Base-by-base conservation (phyloP, 1,284 basidiomycete genomes). In the Flammula alnicola region DNA sequence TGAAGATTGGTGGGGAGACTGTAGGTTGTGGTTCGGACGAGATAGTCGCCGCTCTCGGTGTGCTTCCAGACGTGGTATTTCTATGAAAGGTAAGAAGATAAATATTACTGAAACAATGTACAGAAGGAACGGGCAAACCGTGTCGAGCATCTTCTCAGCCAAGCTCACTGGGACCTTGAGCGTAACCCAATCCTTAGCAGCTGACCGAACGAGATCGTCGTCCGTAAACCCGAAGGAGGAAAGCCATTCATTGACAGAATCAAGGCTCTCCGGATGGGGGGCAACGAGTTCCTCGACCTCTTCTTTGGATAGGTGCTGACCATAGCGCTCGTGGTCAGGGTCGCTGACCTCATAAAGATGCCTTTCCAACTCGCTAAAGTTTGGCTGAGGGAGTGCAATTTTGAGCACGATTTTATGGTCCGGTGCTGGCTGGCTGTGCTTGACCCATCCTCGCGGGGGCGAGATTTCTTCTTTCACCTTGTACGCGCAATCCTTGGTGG, bases 131-230 rank as follows among this genome's bases (percentile, higher is more conserved):
- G 46, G 10, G 61, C 79, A 65, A 57, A 86, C 86, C 16, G 89
- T 84, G 51, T 80, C 71, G 16, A 92, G 72, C 78, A 92, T 83
- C 56, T 78, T 69, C 65, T 91, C 88, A 0, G 81, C 87, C 27
- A 83, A 57, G 32, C 65, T 59, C 14, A 91, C 72, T 0, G 87
- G 78, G 5, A 89, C 67, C 7, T 67, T 76, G 33, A 90, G 66
- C 6, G 73, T 81, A 12, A 89, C 67, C 89, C 88, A 91, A 57
- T 88, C 89, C 39, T 76, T 73, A 0, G 86, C 84, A 1, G 83
- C 73, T 5, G 86, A 85, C 0, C 79, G 77, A 41, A 69, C 58
- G 11, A 83, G 55, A 49, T 75, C 68, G 16, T 73, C 67, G 39
- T 78, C 74, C 7, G 65, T 52, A 32, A 90, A 69, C 14, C 80